Conservation (phyloP, 345 rosid genomes). For the Gossypium sturtianum region DNA sequence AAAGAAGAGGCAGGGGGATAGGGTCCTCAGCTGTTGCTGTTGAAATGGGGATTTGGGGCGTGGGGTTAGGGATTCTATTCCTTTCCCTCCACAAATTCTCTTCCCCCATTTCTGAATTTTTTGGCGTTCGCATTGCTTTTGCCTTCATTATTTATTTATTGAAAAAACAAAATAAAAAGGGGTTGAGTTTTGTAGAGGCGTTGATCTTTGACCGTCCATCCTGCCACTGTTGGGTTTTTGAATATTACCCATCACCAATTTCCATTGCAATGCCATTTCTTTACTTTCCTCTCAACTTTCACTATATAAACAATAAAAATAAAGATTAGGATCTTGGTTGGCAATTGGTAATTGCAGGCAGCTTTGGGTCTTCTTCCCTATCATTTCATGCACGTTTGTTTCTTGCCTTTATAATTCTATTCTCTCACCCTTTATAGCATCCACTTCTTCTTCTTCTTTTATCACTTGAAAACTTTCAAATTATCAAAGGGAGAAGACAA, state of each 20-base stretch:
- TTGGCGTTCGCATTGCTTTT: background rate
- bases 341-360: background rate
- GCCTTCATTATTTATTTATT: background rate
- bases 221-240: too few relatives aligned
- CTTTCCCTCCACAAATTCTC: slow-evolving; percentile 15
- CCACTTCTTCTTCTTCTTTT: background rate
- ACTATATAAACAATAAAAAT: background rate
- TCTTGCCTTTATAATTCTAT: background rate
- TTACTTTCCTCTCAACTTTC: background rate
- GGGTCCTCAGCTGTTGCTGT: background rate
- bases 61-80: background rate
- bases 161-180: background rate
- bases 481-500: background rate
- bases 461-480: background rate
- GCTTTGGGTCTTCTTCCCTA: background rate
- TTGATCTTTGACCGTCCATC: slow-evolving; percentile 19
- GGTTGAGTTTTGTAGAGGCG: slow-evolving; percentile 13
- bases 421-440: background rate
- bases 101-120: background rate
- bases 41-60: background rate
- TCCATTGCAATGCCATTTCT: background rate
- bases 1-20: background rate
- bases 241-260: background rate
- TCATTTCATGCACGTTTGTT: background rate
- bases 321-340: too few relatives aligned